Evolutionary conservation across 1,284 basidiomycete species (phyloP), one percentile per base, ranked within the genome.

Genomic region (Chalciporus sp.): DNA sequence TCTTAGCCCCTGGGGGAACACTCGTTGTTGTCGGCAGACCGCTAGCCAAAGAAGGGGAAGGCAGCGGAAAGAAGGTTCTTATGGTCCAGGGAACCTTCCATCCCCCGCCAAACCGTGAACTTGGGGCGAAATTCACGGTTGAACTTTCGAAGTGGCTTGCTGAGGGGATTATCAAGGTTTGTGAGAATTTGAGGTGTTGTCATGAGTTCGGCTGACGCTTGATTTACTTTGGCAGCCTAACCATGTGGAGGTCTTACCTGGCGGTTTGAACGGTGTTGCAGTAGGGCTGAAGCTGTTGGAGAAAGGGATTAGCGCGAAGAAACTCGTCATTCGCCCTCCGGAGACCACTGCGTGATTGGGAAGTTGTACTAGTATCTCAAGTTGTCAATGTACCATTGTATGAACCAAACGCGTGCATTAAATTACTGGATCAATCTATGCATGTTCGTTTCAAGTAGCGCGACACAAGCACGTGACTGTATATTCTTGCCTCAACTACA

Each of bases 101-200:
- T 7, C 0, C 29, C 0, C 51, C 47, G 11, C 6, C 23, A 10
- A 65, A 65, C 41, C 49, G 47, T 20, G 54, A 47, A 3, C 47
- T 64, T 9, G 61, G 53, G 2, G 45, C 10, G 29, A 48, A 53
- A 37, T 64, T 60, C 49, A 46, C 58, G 17, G 14, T 27, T 0
- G 51, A 47, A 37, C 42, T 64, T 20, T 55, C 61, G 7, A 47
- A 12, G 29, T 64, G 59, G 63, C 49, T 67, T 2, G 61, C 53
- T 2, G 61, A 67, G 3, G 65, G 51, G 3, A 49, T 27, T 29
- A 57, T 64, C 55, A 57, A 64, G 58, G 65, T 67, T 3, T 9
- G 51, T 53, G 26, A 16, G 9, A 29, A 12, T 20, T n/a, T 39
- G 9, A 8, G 12, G 17, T n/a, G 17, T 16, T 41, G 20, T n/a